These are phyloP conservation scores for Cnidoscolus chayamansa DNA, from an alignment of 441 rosid species.

Conservation along the genomic window DNA sequence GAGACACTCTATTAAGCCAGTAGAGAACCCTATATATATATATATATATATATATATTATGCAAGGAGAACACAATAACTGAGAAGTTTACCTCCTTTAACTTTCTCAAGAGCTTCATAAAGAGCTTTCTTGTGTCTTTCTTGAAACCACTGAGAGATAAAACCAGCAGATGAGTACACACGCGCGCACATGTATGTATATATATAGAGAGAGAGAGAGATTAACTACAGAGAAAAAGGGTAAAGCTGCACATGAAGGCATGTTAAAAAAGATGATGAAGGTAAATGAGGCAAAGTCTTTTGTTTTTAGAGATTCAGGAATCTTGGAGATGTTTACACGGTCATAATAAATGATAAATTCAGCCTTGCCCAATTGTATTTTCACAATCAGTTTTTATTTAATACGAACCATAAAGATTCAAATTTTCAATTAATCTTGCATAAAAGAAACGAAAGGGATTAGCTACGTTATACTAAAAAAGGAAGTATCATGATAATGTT, in stretches of 20 bases:
- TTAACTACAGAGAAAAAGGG: not conserved
- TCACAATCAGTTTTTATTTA: not conserved
- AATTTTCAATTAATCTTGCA: too few species aligned
- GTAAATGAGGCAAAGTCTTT: not conserved
- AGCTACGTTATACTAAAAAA: too few species aligned
- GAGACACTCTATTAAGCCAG: too few species aligned
- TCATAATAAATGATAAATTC: not conserved
- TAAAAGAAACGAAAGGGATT: too few species aligned
- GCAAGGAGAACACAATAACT: not conserved
- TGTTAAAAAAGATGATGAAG: not conserved
- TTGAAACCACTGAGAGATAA: conserved; percentile 44
- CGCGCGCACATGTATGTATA: too few species aligned
- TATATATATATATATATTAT: too few species aligned
- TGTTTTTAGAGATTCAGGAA: too few species aligned
- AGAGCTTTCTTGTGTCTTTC: conserved; percentile 56
- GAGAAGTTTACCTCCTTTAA: conserved; percentile 55
- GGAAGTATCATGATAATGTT: too few species aligned
- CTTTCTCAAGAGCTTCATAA: conserved; percentile 77
- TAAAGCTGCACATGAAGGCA: not conserved
- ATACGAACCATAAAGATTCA: too few species aligned
- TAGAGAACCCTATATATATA: too few species aligned
- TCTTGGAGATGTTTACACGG: too few species aligned
- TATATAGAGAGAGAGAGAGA: not conserved
- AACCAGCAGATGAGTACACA: not conserved
- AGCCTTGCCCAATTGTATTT: not conserved